Evolutionary conservation across 1,139 yeast genomes (phyloP), one percentile per base, ranked within the genome.

Genomic region (Zygosaccharomyces pseudobailii): DNA sequence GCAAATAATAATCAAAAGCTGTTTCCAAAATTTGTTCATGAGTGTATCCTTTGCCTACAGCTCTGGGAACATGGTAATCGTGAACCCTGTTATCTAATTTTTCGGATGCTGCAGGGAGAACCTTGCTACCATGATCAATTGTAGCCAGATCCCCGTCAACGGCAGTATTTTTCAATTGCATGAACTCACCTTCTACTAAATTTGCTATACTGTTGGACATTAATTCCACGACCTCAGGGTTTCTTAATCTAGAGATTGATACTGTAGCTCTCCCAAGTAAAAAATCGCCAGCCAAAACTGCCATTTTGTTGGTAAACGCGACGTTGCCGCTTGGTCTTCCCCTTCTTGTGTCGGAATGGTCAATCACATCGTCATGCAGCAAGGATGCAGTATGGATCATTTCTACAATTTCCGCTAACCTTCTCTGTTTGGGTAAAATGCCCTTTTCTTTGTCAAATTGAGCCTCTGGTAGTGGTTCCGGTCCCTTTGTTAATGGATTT

Each of bases 321-420:
- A 85, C 78, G 67, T 92, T 92, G 1, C 97, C 97, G 55, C 88
- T 81, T 19, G 95, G 95, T 61, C 87, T 76, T 34, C 96, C 95
- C 56, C 98, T 76, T 66, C 98, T 77, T 23, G 94, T 78, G 60
- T 88, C 97, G 0, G 96, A 84, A 59, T 84, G 79, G 70, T 92
- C 99, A 60, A 94, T 90, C 51, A 92, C 98, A 67, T 92, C 99
- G 70, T 92, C 99, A 66, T 92, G 99, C 46, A 92, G 75, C 54
- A 92, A 71, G n/a, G 95, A 85, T 2, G 98, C 97, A 1, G 98
- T 92, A 67, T 92, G 98, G 55, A 92, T 92, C 96, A 92, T 88
- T 68, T 92, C 99, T 9, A 92, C 96, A 59, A 92, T 90, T 69
- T 92, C 98, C 0, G 98, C 98, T 51, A 92, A 74, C 49, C 98